Percentiles rank a stretch among this genome's conserved stretches.
Evolutionary conservation across 257 asterid genomes (phyloP).

Genomic region (Solanum gandarillasii): DNA sequence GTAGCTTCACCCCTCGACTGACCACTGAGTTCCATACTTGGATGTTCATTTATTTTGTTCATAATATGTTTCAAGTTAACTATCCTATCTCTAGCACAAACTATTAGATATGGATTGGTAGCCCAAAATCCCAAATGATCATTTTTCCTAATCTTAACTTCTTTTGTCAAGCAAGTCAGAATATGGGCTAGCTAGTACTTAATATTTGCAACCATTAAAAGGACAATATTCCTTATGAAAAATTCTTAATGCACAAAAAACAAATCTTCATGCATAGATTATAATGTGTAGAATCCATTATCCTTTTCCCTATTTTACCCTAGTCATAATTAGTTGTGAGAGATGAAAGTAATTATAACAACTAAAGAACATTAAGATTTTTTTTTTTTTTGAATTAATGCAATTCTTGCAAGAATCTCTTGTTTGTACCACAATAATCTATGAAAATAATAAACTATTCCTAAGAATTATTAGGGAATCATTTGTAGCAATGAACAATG

Average conservation of each 20-base stretch:
- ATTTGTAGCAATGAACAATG: not conserved
- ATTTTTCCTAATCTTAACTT: not conserved
- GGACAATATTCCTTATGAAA: not conserved
- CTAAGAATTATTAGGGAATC: not conserved
- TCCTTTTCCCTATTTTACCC: not conserved
- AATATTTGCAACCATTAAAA: not conserved
- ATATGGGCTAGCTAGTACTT: not conserved
- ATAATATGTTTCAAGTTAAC: not conserved
- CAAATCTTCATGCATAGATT: not conserved
- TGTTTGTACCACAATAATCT: not conserved
- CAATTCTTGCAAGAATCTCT: not conserved
- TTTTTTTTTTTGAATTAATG: no score
- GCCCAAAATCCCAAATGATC: not conserved
- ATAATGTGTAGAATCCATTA: not conserved
- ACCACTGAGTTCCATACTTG: no score
- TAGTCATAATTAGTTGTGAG: not conserved
- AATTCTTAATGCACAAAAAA: not conserved
- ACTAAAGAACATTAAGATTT: no score
- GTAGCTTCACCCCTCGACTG: no score
- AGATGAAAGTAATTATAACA: not conserved
- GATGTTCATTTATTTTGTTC: not conserved
- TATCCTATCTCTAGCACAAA: no score
- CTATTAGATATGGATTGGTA: not conserved
- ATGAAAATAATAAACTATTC: not conserved
- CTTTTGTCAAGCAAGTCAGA: not conserved